Base-by-base conservation (phyloP, 1,284 basidiomycete species). In the Apiotrichum gamsii region DNA sequence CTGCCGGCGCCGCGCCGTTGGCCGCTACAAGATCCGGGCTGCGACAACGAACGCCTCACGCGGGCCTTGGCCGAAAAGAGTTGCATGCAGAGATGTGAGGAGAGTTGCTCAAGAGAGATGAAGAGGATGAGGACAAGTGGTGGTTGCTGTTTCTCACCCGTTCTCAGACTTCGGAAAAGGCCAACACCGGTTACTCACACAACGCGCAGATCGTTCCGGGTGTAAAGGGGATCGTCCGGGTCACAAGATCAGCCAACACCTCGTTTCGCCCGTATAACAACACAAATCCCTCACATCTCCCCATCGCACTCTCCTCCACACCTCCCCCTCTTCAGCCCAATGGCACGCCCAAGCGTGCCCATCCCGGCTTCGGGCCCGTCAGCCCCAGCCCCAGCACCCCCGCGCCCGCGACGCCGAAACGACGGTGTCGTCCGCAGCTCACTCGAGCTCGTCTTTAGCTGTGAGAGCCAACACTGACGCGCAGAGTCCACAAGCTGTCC, bases 401-500 rank as follows among this genome's bases (percentile, higher is more conserved):
- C 21, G 14, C 33, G 21, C 10, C 29, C 25, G 18, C 40, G 44
- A 19, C 33, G 30, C 6, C 38, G 39, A 11, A 43, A 38, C 32
- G 20, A 18, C 16, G 48, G 47, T 8, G 61, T 72, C 16, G 47
- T 72, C 34, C 63, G 67, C 43, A 69, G 66, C 44, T 61, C 57
- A 34, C 56, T 73, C 30, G 69, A 73, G 36, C 56, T 73, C 30
- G 69, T 70, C n/a, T 72, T 72, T 52, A 67, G 64, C 54, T 72
- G 71, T 72, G 43, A 54, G 68, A 64, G 1, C 10, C 10, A 19
- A 5, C 4, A 19, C 23, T 9, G 16, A 34, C n/a, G n/a, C n/a
- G n/a, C n/a, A n/a, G n/a, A n/a, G n/a, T n/a, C n/a, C n/a, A n/a
- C n/a, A n/a, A n/a, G n/a, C n/a, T n/a, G n/a, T n/a, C n/a, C n/a